Evolutionary conservation across 768 basidiomycete genomes (phyloP).

Genomic region (Naematelia aurantialba): DNA sequence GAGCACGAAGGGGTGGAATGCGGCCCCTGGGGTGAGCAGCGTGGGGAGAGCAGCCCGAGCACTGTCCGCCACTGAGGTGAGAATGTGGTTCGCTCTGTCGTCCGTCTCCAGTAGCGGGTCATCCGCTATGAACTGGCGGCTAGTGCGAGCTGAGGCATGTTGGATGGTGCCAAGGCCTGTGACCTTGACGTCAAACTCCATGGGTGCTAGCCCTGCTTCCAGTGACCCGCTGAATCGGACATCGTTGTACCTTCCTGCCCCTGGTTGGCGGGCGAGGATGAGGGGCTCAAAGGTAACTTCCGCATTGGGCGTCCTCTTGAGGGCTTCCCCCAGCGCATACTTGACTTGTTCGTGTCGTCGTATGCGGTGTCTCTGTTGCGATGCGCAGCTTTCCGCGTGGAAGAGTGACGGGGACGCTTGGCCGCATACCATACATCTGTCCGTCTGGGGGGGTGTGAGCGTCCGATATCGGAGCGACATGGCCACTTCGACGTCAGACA

Average conservation of each 20-base stretch:
- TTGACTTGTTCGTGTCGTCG: constrained; percentile 11
- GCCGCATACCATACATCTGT: neutral
- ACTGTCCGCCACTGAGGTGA: neutral
- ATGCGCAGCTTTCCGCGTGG: constrained; percentile 3
- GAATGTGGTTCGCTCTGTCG: neutral
- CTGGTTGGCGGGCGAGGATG: neutral
- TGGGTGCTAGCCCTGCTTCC: neutral
- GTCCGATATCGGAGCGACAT: neutral
- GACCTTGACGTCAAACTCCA: constrained; percentile 6
- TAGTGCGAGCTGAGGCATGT: neutral
- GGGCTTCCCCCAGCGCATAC: neutral
- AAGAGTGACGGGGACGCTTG: neutral
- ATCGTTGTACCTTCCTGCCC: neutral
- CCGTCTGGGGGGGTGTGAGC: neutral
- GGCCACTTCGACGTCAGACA: constrained; percentile 7
- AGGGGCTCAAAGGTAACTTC: neutral
- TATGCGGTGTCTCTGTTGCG: neutral
- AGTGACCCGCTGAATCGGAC: neutral
- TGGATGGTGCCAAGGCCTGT: neutral
- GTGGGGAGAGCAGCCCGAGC: neutral
- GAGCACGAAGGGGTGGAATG: constrained; percentile 1
- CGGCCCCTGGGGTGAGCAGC: neutral
- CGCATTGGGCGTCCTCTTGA: neutral
- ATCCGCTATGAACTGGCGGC: neutral
- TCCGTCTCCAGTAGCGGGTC: neutral